These are phyloP conservation scores for Cercospora sp. DNA, from an alignment of 2,329 filamentous ascomycete genomes.

Conservation along the genomic window DNA sequence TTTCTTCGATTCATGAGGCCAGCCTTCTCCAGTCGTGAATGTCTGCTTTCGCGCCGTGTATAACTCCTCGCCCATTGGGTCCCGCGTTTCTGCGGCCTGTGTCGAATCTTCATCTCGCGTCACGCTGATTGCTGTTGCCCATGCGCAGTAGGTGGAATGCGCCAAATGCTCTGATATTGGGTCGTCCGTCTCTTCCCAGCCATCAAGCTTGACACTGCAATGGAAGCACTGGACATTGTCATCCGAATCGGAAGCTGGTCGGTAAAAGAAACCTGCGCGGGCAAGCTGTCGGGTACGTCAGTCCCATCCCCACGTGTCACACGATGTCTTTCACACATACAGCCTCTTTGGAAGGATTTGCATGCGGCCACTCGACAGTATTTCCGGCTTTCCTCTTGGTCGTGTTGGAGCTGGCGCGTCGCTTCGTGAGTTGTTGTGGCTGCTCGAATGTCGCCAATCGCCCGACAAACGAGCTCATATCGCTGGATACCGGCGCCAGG, in stretches of 20 bases:
- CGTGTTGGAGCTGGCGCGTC: slow-evolving; percentile 64
- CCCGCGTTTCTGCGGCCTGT: slow-evolving; percentile 62
- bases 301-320: not conserved
- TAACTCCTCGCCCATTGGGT: slow-evolving; percentile 72
- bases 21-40: slow-evolving; percentile 66
- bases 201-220: slow-evolving; percentile 80
- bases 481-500: slow-evolving; percentile 40
- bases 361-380: slow-evolving; percentile 73
- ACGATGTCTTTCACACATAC: slow-evolving; percentile 48
- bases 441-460: slow-evolving; percentile 79
- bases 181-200: slow-evolving; percentile 86
- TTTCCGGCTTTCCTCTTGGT: slow-evolving; percentile 56
- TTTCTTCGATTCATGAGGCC: slow-evolving; percentile 86
- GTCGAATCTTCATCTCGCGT: slow-evolving; percentile 57
- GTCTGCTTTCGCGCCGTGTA: slow-evolving; percentile 77
- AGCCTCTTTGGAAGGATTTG: slow-evolving; percentile 63
- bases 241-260: slow-evolving; percentile 69
- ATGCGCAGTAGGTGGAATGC: slow-evolving; percentile 80
- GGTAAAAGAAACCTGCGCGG: slow-evolving; percentile 86
- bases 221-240: slow-evolving; percentile 92
- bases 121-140: slow-evolving; percentile 69
- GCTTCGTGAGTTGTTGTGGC: slow-evolving; percentile 63
- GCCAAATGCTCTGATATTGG: slow-evolving; percentile 82
- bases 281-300: slow-evolving; percentile 64
- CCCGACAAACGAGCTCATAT: slow-evolving; percentile 67